phyloP scores from a whole-genome alignment of 2,329 filamentous ascomycete genomes.

The Plectosphaerella plurivora region DNA sequence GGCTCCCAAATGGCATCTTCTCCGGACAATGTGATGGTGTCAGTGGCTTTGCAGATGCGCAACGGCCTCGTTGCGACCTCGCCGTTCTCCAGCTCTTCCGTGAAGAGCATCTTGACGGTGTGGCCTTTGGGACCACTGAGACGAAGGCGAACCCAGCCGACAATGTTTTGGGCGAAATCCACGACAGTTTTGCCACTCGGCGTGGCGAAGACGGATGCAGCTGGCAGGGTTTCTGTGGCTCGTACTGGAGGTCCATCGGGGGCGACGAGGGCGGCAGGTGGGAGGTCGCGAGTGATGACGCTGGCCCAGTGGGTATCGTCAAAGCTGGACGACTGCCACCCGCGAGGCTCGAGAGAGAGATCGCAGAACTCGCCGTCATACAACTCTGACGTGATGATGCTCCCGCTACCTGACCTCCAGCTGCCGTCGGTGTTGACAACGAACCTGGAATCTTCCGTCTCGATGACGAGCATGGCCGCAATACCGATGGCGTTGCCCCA shows the following conservation, averaged over 20 bases:
- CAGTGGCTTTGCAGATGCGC: conserved; percentile 31
- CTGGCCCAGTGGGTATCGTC: conserved; percentile 6
- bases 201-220: conserved; percentile 20
- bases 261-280: conserved; percentile 1
- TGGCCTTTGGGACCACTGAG: conserved; percentile 14
- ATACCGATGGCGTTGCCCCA: conserved; percentile 34
- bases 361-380: conserved; percentile 52
- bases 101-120: conserved; percentile 27
- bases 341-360: conserved; percentile 17
- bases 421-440: conserved; percentile 29
- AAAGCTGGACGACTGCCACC: conserved; percentile 5
- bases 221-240: conserved; percentile 20
- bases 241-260: conserved; percentile 4
- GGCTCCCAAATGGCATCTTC: conserved; percentile 31
- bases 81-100: conserved; percentile 36
- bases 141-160: conserved; percentile 24
- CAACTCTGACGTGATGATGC: conserved; percentile 34
- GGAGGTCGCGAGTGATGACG: neutral
- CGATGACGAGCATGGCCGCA: conserved; percentile 31
- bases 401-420: conserved; percentile 28
- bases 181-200: conserved; percentile 29
- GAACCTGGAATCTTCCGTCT: conserved; percentile 15
- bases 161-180: conserved; percentile 40
- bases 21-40: conserved; percentile 28
- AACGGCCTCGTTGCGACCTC: conserved; percentile 33